Percentiles rank a stretch among this genome's conserved stretches.
phyloP scores from a whole-genome alignment of 1,284 basidiomycete genomes.

The Apiotrichum laibachii region DNA sequence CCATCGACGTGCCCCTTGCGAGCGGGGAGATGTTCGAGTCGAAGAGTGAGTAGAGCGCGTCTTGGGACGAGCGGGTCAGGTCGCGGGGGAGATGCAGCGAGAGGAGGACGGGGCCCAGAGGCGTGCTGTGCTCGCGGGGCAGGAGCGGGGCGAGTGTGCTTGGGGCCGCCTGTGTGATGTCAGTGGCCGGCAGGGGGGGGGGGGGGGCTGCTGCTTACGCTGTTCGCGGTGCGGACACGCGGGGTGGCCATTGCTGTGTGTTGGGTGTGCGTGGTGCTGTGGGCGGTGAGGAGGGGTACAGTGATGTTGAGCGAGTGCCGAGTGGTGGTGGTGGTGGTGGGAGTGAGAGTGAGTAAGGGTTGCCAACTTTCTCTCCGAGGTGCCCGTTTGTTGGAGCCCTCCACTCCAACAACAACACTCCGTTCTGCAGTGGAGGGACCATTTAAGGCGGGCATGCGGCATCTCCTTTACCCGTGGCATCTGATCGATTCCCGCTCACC shows the following conservation, averaged over 20 bases:
- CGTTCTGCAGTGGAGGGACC: too few relatives aligned
- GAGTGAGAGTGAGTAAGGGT: too few relatives aligned
- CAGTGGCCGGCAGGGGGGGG: neutral
- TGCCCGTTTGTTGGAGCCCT: too few relatives aligned
- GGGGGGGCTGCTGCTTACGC: slow-evolving; percentile 12
- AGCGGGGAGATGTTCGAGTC: slow-evolving; percentile 39
- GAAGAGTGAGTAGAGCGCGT: slow-evolving; percentile 34
- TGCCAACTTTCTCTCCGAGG: too few relatives aligned
- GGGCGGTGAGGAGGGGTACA: too few relatives aligned
- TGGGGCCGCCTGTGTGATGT: neutral
- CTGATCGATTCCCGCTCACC: too few relatives aligned
- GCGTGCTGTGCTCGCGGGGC: slow-evolving; percentile 9
- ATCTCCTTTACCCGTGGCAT: too few relatives aligned
- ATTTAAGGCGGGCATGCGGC: too few relatives aligned
- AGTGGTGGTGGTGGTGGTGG: too few relatives aligned
- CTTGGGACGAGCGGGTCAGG: slow-evolving; percentile 14
- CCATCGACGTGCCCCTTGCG: slow-evolving; percentile 30
- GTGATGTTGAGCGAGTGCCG: too few relatives aligned
- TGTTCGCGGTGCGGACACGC: slow-evolving; percentile 23
- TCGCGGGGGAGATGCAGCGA: slow-evolving; percentile 15
- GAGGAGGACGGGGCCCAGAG: slow-evolving; percentile 7
- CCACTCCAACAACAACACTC: too few relatives aligned
- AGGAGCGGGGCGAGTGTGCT: slow-evolving; percentile 24
- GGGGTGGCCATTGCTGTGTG: slow-evolving; percentile 23
- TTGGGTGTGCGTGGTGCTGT: neutral